Evolutionary conservation across 345 rosid genomes (phyloP).

Genomic region (Aquilaria malaccensis): DNA sequence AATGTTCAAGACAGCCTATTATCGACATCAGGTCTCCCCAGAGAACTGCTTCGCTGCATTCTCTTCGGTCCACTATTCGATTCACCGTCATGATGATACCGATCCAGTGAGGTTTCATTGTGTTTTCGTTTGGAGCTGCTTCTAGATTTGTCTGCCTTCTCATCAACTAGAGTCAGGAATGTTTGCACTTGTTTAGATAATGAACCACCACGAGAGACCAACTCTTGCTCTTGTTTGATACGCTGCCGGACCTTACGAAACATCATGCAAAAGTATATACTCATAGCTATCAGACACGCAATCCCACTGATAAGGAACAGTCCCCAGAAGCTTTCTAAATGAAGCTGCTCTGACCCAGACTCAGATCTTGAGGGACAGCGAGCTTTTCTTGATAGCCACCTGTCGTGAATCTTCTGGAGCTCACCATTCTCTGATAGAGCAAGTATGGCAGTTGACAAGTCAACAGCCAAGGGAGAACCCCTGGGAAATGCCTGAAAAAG

Average conservation of each 20-base stretch:
- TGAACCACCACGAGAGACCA: constrained; percentile 26
- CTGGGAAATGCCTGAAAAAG: constrained; percentile 68
- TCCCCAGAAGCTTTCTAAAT: constrained; percentile 75
- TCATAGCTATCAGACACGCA: constrained; percentile 50
- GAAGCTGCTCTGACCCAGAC: constrained; percentile 58
- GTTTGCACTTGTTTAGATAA: constrained; percentile 48
- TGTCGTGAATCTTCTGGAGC: constrained; percentile 67
- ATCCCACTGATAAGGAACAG: constrained; percentile 70
- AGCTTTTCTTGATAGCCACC: constrained; percentile 48
- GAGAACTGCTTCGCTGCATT: constrained; percentile 13
- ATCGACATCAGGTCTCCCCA: constrained; percentile 7
- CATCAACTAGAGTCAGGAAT: constrained; percentile 60
- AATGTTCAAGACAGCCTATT: constrained; percentile 10
- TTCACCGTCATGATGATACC: constrained; percentile 11
- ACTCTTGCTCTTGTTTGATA: constrained; percentile 21
- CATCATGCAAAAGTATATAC: constrained; percentile 43
- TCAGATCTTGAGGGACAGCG: constrained; percentile 35
- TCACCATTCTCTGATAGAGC: constrained; percentile 71
- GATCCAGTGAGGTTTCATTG: constrained; percentile 20
- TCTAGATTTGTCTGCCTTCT: constrained; percentile 38
- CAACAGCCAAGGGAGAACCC: constrained; percentile 80
- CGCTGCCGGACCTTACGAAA: constrained; percentile 40
- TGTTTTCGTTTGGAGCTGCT: constrained; percentile 60
- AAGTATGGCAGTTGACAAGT: constrained; percentile 87
- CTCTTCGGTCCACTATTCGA: constrained; percentile 13